phyloP scores from a whole-genome alignment of 441 rosid species.

The Eugenia klotzschiana region DNA sequence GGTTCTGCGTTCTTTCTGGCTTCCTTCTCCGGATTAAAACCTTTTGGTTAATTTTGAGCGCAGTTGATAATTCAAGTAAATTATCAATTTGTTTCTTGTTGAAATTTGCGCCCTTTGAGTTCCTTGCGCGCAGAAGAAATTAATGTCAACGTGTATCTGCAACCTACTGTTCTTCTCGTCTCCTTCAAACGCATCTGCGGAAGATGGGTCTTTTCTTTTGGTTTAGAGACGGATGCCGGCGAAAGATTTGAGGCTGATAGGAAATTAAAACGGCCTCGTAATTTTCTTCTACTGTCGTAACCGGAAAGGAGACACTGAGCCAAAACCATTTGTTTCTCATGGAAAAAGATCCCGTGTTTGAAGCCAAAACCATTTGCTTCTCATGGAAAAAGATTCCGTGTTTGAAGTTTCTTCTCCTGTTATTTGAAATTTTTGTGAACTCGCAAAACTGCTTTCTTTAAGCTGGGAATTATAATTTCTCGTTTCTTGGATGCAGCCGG shows the following conservation, averaged over 20 bases:
- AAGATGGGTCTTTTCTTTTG: neutral
- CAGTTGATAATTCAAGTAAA: neutral
- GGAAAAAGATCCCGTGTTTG: neutral
- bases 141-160: neutral
- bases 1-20: neutral
- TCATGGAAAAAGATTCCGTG: neutral
- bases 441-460: neutral
- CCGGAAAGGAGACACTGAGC: neutral
- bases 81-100: neutral
- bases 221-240: neutral
- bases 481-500: neutral
- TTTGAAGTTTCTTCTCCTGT: neutral
- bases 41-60: neutral
- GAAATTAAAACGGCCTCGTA: neutral
- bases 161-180: neutral
- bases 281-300: neutral
- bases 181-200: neutral
- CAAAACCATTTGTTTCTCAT: neutral
- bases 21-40: neutral
- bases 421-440: neutral
- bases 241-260: neutral
- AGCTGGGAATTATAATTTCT: neutral
- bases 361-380: neutral
- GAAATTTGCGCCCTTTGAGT: neutral
- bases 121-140: neutral